Base-by-base conservation (phyloP, 106 monocot species). In the Agapanthus africanus region DNA sequence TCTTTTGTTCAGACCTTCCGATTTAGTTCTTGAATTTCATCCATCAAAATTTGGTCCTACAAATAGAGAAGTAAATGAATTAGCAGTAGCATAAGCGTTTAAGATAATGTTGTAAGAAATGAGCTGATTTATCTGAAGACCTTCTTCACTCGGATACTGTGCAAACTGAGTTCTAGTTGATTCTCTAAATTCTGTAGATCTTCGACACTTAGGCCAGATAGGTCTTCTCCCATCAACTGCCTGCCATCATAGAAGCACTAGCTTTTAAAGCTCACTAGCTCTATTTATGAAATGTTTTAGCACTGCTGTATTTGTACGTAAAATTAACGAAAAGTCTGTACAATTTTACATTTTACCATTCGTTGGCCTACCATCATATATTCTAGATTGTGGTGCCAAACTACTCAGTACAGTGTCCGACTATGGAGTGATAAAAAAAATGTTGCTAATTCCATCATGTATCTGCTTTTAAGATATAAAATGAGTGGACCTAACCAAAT, bases 1-100 rank as follows among this genome's bases (percentile, higher is more conserved):
- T 54, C 14, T 37, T 39, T 35, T 66, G 14, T 22, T 52, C 54
- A 22, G 54, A 54, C 54, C 54, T 54, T 54, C 25, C 25, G 54
- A 54, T 54, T 54, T 4, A 54, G 54, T 22, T 54, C 54, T 54
- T 54, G n/a, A 25, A 54, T 76, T 68, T 85, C 81, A 64, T 81
- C 72, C 38, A 78, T 78, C 41, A 85, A 73, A 54, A 78, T 25
- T 54, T 54, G 19, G 19, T 54, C 54, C 54, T 54, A n/a, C 54
- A 54, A 54, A 22, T 67, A 23, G 50, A 42, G 39, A 70, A 39
- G 70, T 36, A 15, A 66, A 25, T 32, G 2, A 7, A 68, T 36
- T 47, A 31, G 18, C 19, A 25, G 21, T 3, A 22, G 15, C 40
- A 2, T 16, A 35, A 47, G 46, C 6, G 1, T 2, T n/a, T 47